Evolutionary conservation across 352 stramenopile genomes (phyloP).

Genomic region (Globisporangium emineosum): DNA sequence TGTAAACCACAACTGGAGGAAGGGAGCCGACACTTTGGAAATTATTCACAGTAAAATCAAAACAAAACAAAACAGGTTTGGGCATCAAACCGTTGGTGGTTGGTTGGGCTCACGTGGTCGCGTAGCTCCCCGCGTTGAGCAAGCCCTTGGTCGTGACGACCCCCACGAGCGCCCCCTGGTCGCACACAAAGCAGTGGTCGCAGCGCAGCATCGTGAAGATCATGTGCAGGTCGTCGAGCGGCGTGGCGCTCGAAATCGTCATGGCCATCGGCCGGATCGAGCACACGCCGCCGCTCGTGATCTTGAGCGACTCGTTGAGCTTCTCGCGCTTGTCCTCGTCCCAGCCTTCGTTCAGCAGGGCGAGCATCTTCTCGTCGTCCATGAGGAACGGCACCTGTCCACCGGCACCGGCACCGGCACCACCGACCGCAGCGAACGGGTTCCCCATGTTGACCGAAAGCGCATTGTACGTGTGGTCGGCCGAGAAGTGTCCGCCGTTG

Average conservation of each 20-base stretch:
- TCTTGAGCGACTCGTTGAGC: slow-evolving; percentile 57
- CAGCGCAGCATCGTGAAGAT: slow-evolving; percentile 91
- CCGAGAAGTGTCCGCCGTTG: slow-evolving; percentile 55
- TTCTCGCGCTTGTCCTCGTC: slow-evolving; percentile 50
- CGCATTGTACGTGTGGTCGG: slow-evolving; percentile 69
- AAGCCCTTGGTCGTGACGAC: slow-evolving; percentile 82
- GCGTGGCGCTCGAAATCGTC: slow-evolving; percentile 76
- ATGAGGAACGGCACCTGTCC: slow-evolving; percentile 67
- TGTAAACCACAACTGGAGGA: slow-evolving; percentile 3
- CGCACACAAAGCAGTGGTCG: slow-evolving; percentile 86
- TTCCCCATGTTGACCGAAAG: slow-evolving; percentile 33
- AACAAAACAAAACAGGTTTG: not conserved
- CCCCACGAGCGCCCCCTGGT: slow-evolving; percentile 76
- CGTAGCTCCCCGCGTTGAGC: slow-evolving; percentile 42
- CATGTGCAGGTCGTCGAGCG: slow-evolving; percentile 86
- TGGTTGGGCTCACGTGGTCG: slow-evolving; percentile 2
- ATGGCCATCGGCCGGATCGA: slow-evolving; percentile 75
- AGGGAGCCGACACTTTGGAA: not conserved
- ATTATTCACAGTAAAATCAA: not conserved
- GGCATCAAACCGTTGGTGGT: not conserved
- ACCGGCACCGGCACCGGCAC: not conserved
- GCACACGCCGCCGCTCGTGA: slow-evolving; percentile 61
- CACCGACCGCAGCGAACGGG: slow-evolving; percentile 1
- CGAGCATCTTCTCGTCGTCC: slow-evolving; percentile 80
- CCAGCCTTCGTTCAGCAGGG: slow-evolving; percentile 73